Base-by-base conservation (phyloP, 805 yeast genomes). In the Phaffomyces antillensis region DNA sequence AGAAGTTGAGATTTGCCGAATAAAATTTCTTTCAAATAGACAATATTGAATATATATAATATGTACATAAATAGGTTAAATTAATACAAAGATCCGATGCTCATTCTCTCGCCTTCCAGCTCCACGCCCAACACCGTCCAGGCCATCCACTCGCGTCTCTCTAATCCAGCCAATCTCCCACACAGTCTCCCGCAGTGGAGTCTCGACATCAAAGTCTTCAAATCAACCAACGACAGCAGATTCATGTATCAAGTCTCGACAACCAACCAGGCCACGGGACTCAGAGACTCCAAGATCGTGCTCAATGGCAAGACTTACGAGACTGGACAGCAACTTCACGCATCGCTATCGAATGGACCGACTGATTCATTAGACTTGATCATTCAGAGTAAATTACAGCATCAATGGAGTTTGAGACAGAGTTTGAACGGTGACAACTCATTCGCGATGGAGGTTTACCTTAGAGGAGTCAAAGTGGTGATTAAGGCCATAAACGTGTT, bases 401-500 rank as follows among this genome's bases (percentile, higher is more conserved):
- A 85, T 50, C 58, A 82, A 40, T 86, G 95, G 95, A 63, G 70
- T 0, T 70, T 76, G 38, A 67, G 85, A 48, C 95, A 86, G 59
- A 67, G 75, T 12, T 72, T 85, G 44, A 75, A 76, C 53, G 91
- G 90, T 2, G 89, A 83, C 47, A 82, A 83, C 7, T 95, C 95
- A 0, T 72, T 73, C 42, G 75, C 76, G 8, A 83, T 81, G 55
- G 73, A 75, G 47, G 24, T 41, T 8, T 33, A 37, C 32, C 28
- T 41, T 5, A 24, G 39, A 23, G 47, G 47, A 3, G 28, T 37
- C 9, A 45, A 49, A 17, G 43, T 80, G 51, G 63, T 65, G 7
- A 65, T 86, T 3, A 66, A 86, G 33, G 76, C 87, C 0, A 80
- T 85, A 36, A 86, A 85, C 55, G 77, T 85, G 34, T 78, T 81